Evolutionary conservation across 495 filamentous ascomycete species (phyloP).

Genomic region (Corynascus novoguineensis): DNA sequence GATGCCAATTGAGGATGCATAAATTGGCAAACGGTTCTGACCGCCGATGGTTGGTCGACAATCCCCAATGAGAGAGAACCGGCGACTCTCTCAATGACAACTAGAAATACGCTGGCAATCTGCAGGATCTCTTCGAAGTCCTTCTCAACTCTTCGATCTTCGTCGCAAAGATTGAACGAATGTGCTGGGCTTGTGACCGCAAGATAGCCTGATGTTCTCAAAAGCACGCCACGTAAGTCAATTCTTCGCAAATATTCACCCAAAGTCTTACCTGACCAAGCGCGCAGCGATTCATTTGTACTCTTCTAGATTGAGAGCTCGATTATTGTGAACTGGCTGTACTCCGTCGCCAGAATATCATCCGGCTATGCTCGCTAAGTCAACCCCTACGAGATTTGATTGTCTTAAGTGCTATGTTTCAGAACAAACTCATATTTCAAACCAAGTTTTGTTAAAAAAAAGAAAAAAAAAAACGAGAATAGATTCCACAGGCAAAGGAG

Average conservation of each 20-base stretch:
- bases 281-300: background rate
- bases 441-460: background rate
- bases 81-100: background rate
- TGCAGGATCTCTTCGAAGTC: conserved; percentile 11
- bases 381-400: background rate
- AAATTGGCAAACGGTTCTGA: conserved; percentile 10
- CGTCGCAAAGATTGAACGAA: background rate
- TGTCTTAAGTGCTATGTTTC: background rate
- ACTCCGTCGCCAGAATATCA: no score
- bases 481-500: no score
- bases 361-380: background rate
- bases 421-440: no score
- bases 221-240: background rate
- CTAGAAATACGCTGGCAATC: conserved; percentile 8
- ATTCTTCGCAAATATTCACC: no score
- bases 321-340: background rate
- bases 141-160: conserved; percentile 13
- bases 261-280: background rate
- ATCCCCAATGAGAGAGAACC: conserved; percentile 6
- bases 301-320: background rate
- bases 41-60: conserved; percentile 3
- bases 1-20: conserved; percentile 14
- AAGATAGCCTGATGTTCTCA: background rate
- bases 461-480: no score
- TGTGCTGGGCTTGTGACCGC: conserved; percentile 5